These are phyloP conservation scores for Mycena floridula DNA, from an alignment of 768 basidiomycete species.

Conservation along the genomic window DNA sequence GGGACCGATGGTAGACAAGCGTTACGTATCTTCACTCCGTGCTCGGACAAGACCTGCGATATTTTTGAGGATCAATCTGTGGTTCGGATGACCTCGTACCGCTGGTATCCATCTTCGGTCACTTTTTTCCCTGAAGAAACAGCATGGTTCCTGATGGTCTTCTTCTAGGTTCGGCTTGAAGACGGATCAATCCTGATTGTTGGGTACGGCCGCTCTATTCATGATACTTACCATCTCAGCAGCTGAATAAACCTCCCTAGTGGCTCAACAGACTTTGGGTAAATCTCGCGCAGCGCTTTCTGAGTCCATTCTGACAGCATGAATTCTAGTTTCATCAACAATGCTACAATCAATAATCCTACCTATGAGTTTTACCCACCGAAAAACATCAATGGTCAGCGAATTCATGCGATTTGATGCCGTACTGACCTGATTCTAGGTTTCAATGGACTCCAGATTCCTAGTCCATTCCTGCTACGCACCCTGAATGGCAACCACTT, in stretches of 20 bases:
- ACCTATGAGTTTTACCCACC: slow-evolving; percentile 81
- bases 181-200: slow-evolving; percentile 84
- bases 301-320: background rate
- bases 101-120: slow-evolving; percentile 74
- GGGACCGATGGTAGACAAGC: slow-evolving; percentile 70
- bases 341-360: slow-evolving; percentile 73
- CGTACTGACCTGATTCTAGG: background rate
- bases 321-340: slow-evolving; percentile 65
- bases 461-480: slow-evolving; percentile 55
- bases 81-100: slow-evolving; percentile 68
- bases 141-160: too few relatives aligned
- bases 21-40: slow-evolving; percentile 67
- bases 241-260: background rate
- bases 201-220: slow-evolving; percentile 24
- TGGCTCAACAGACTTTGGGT: background rate
- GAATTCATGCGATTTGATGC: too few relatives aligned
- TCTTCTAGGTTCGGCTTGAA: slow-evolving; percentile 50
- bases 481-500: slow-evolving; percentile 83
- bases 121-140: too few relatives aligned
- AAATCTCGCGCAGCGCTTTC: background rate
- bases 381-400: slow-evolving; percentile 55
- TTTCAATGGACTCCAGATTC: slow-evolving; percentile 61
- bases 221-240: background rate
- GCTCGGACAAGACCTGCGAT: slow-evolving; percentile 47
- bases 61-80: slow-evolving; percentile 62